A percentile compares a stretch with the other conserved stretches of the same genome.
Conservation (phyloP, 1,284 basidiomycete species). For the Microbotryum scabiosae region DNA sequence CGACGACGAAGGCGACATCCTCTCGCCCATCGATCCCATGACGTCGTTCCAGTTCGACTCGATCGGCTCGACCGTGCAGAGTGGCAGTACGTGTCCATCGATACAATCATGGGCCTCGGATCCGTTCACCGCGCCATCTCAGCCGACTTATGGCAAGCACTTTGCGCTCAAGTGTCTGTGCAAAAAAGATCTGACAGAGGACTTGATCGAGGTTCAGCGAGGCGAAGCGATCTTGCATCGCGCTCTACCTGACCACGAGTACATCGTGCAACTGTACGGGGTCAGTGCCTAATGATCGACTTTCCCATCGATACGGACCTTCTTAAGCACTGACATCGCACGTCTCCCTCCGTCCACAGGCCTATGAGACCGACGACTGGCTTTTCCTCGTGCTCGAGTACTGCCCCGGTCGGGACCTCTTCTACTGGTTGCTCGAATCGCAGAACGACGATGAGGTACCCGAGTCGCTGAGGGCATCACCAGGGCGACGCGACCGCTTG, state of each 20-base stretch:
- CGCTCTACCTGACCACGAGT: slow-evolving; percentile 78
- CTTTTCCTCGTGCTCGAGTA: slow-evolving; percentile 77
- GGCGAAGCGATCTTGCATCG: slow-evolving; percentile 94
- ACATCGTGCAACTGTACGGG: slow-evolving; percentile 84
- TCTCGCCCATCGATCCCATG: slow-evolving; percentile 43
- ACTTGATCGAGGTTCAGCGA: slow-evolving; percentile 75
- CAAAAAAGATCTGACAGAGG: slow-evolving; percentile 80
- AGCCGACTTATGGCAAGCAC: slow-evolving; percentile 59
- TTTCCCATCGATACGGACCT: background rate
- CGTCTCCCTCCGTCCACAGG: slow-evolving; percentile 44
- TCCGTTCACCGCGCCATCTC: slow-evolving; percentile 10
- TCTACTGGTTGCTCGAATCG: slow-evolving; percentile 80
- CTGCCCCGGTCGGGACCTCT: slow-evolving; percentile 81
- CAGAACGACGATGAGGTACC: slow-evolving; percentile 32
- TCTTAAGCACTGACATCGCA: background rate
- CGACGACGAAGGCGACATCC: slow-evolving; percentile 20
- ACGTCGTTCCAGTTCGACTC: slow-evolving; percentile 22
- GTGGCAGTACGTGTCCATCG: slow-evolving; percentile 41
- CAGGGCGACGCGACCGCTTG: background rate
- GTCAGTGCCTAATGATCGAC: slow-evolving; percentile 21
- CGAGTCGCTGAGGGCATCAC: too few relatives aligned
- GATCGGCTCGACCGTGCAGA: slow-evolving; percentile 10
- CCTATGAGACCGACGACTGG: slow-evolving; percentile 70
- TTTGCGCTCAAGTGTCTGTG: slow-evolving; percentile 95
- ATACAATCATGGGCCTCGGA: slow-evolving; percentile 35